Conservation (phyloP, 345 rosid species). For the Raphanus raphanistrum region DNA sequence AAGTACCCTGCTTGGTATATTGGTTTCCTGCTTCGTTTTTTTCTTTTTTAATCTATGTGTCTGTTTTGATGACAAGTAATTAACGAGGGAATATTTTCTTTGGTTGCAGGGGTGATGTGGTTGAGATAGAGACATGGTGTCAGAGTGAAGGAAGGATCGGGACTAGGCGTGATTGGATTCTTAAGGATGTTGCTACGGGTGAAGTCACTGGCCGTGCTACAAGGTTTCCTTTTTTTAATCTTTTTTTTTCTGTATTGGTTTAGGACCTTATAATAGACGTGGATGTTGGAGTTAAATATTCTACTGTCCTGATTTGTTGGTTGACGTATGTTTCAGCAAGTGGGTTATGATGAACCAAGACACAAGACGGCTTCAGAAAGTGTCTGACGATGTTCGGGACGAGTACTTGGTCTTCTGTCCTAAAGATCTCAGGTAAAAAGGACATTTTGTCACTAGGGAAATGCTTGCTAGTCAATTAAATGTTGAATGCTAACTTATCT, state of each 20-base stretch:
- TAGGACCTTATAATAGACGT: background rate
- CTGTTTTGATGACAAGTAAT: background rate
- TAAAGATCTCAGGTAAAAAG: conserved; percentile 61
- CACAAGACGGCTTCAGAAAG: conserved; percentile 94
- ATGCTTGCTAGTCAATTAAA: conserved; percentile 1
- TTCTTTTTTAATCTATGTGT: background rate
- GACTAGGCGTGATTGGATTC: conserved; percentile 93
- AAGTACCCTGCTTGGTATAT: conserved; percentile 93
- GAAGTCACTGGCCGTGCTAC: conserved; percentile 95
- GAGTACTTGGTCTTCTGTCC: conserved; percentile 84
- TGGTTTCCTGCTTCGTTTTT: background rate
- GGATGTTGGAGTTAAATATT: conserved; percentile 4
- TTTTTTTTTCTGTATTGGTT: background rate
- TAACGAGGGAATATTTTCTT: conserved; percentile 1
- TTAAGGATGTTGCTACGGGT: conserved; percentile 72
- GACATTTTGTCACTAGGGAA: background rate
- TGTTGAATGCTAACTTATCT: background rate
- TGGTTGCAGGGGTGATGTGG: conserved; percentile 77
- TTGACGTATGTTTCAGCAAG: conserved; percentile 58
- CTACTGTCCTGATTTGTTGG: conserved; percentile 14
- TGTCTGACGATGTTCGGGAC: conserved; percentile 79
- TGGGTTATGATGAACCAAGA: conserved; percentile 99
- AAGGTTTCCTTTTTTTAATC: conserved; percentile 45
- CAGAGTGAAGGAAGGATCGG: conserved; percentile 94
- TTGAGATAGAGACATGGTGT: conserved; percentile 98